Evolutionary conservation across 345 rosid species (phyloP).

Genomic region (Eucalyptus microcorys): DNA sequence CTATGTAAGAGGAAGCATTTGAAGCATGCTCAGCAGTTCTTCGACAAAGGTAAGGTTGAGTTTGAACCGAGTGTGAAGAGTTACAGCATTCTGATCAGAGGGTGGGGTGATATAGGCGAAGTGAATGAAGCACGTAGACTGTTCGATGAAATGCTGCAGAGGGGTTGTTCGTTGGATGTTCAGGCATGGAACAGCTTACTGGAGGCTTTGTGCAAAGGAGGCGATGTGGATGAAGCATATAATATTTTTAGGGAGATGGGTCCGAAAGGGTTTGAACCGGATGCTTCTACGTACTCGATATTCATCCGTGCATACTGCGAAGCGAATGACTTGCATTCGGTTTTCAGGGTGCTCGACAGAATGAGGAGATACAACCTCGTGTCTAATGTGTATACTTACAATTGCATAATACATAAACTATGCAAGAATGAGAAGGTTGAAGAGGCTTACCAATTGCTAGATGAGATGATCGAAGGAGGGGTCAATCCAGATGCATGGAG

Average conservation of each 20-base stretch:
- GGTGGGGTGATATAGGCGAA: conserved; percentile 48
- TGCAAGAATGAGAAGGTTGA: conserved; percentile 58
- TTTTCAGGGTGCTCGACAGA: conserved; percentile 63
- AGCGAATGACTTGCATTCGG: conserved; percentile 43
- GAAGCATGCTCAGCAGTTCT: conserved; percentile 40
- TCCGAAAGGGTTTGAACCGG: conserved; percentile 35
- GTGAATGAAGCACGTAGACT: conserved; percentile 29
- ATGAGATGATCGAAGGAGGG: conserved; percentile 53
- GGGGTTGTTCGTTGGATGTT: conserved; percentile 30
- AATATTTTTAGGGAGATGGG: conserved; percentile 49
- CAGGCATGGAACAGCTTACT: conserved; percentile 59
- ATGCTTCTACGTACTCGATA: conserved; percentile 51
- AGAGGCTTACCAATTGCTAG: conserved; percentile 58
- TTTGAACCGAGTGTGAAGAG: conserved; percentile 31
- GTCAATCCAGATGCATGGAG: conserved; percentile 66
- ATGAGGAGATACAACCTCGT: conserved; percentile 53
- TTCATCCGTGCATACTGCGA: conserved; percentile 67
- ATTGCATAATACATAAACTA: conserved; percentile 54
- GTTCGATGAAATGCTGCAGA: conserved; percentile 69
- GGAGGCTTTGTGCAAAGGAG: conserved; percentile 63
- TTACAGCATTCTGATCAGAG: conserved; percentile 54
- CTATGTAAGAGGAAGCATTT: conserved; percentile 64
- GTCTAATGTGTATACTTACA: conserved; percentile 74
- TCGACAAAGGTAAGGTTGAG: conserved; percentile 28
- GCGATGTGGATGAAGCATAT: conserved; percentile 49